Evolutionary conservation across 2,329 filamentous ascomycete species (phyloP).

Genomic region (Xylaria sp.): DNA sequence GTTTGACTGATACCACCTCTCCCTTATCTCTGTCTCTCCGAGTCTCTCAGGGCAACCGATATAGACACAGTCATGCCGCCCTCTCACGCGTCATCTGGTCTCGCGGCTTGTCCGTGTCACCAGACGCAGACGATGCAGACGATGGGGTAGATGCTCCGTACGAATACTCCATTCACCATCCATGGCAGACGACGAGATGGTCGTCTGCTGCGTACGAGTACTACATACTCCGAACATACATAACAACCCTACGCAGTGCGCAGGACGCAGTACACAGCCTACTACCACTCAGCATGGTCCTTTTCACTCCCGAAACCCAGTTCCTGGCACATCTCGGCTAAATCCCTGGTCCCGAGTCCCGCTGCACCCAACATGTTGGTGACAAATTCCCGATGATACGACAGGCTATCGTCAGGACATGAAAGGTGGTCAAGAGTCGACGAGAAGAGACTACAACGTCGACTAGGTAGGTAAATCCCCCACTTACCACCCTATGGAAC

Average conservation of each 20-base stretch:
- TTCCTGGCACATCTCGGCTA: constrained; percentile 14
- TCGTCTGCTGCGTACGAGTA: background rate
- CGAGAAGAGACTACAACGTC: no score
- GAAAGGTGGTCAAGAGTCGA: no score
- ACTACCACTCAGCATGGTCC: constrained; percentile 4
- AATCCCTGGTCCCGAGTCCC: constrained; percentile 9
- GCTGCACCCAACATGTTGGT: background rate
- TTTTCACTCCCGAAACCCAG: constrained; percentile 11
- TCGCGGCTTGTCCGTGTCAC: constrained; percentile 2
- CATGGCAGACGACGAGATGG: background rate
- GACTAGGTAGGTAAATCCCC: no score
- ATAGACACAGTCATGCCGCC: background rate
- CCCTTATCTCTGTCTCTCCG: no score
- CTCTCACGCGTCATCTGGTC: background rate
- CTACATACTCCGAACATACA: background rate
- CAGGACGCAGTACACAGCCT: background rate
- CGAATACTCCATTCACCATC: background rate
- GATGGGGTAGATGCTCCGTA: background rate
- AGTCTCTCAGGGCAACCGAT: no score
- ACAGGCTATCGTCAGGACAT: background rate
- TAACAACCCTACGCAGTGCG: background rate
- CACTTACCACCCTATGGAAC: background rate
- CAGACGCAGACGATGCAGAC: background rate
- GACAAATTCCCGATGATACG: background rate
- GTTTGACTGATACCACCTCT: no score